These are phyloP conservation scores for Penicillium sp. DNA, from an alignment of 2,329 filamentous ascomycete genomes.

Conservation along the genomic window DNA sequence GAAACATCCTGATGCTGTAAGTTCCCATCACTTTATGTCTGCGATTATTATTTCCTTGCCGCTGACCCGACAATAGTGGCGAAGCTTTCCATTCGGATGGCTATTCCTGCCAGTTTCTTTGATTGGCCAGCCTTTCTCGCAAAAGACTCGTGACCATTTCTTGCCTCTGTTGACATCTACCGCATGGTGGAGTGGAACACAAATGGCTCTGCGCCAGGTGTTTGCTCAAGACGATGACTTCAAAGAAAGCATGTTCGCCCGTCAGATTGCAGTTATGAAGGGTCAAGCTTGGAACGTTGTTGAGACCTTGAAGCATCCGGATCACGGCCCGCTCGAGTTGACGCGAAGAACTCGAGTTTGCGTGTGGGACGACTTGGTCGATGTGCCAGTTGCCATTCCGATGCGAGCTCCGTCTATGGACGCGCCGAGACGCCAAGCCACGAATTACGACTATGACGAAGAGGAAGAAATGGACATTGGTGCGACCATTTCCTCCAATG, in stretches of 20 bases:
- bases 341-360: conserved; percentile 88
- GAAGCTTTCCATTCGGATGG: conserved; percentile 97
- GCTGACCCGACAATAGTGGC: conserved; percentile 55
- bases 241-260: conserved; percentile 98
- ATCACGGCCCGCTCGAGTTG: conserved; percentile 91
- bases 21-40: conserved; percentile 26
- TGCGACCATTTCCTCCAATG: conserved; percentile 60
- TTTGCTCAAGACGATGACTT: conserved; percentile 95
- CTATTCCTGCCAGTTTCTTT: conserved; percentile 94
- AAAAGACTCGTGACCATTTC: conserved; percentile 91
- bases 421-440: conserved; percentile 67
- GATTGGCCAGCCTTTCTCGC: conserved; percentile 93
- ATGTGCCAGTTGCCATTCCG: conserved; percentile 91
- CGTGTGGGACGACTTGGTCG: conserved; percentile 97
- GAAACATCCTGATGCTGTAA: conserved; percentile 91
- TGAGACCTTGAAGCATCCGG: conserved; percentile 87
- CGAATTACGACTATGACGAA: conserved; percentile 59
- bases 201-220: conserved; percentile 78
- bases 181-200: conserved; percentile 95
- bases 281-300: conserved; percentile 99
- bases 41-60: background rate
- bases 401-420: conserved; percentile 85
- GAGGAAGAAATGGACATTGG: conserved; percentile 96
- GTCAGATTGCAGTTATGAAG: conserved; percentile 98
- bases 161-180: conserved; percentile 93